A percentile compares a stretch with the other conserved stretches of the same genome.
phyloP scores from a whole-genome alignment of 1,284 basidiomycete genomes.

The Golubevia sp. region DNA sequence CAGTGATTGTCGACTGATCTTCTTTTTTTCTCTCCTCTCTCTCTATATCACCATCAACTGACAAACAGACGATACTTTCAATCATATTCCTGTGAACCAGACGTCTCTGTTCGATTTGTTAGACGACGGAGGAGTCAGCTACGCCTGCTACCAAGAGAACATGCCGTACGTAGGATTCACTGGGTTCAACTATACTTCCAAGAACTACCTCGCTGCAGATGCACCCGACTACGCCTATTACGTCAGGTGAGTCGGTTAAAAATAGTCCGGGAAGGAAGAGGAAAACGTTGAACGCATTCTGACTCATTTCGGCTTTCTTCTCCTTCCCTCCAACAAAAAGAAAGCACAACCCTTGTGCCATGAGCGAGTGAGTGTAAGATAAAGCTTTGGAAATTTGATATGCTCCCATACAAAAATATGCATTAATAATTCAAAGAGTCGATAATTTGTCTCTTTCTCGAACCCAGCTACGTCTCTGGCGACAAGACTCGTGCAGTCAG shows the following conservation, averaged over 20 bases:
- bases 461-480: constrained; percentile 67
- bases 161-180: constrained; percentile 68
- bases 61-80: constrained; percentile 65
- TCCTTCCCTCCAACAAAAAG: constrained; percentile 69
- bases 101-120: constrained; percentile 72
- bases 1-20: too few species aligned
- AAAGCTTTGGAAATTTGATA: too few species aligned
- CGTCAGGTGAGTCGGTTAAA: constrained; percentile 10
- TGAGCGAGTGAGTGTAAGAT: too few species aligned
- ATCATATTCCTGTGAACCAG: constrained; percentile 63
- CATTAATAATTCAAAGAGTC: too few species aligned
- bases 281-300: too few species aligned
- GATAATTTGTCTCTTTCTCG: too few species aligned
- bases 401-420: too few species aligned
- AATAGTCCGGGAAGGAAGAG: background rate
- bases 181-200: constrained; percentile 63
- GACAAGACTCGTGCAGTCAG: constrained; percentile 63
- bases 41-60: too few species aligned
- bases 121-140: constrained; percentile 68
- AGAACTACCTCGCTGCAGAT: constrained; percentile 65
- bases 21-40: too few species aligned
- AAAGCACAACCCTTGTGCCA: constrained; percentile 70
- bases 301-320: background rate
- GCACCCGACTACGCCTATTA: constrained; percentile 63
- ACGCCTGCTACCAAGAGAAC: constrained; percentile 64